Evolutionary conservation across 208 protist genomes (phyloP), one percentile per base, ranked within the genome.

Genomic region (Acanthamoeba triangularis): DNA sequence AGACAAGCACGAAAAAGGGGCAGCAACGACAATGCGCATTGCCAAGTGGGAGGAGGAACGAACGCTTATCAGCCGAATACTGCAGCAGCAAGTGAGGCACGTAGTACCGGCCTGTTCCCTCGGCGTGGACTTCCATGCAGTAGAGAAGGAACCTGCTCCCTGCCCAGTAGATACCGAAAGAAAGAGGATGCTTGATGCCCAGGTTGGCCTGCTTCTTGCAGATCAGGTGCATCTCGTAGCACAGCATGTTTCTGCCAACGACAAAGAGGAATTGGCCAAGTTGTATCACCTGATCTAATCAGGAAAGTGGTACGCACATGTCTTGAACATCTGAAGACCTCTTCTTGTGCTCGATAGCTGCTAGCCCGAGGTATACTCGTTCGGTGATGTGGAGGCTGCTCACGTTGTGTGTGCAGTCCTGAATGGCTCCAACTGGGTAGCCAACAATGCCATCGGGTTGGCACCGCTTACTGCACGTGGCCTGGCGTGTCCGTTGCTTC

Each of bases 81-180:
- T 87, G 78, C 23, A 87, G 78, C 49, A 87, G 28, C 10, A 63
- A 16, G n/a, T 87, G 78, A 20, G 78, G 49, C 37, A 56, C 41
- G 41, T 87, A 87, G 23, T 18, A n/a, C 33, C 30, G 23, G 23
- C 30, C 23, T 54, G 37, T 11, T 4, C 49, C 49, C 49, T 52
- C 49, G 49, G 11, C 49, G 49, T 4, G 3, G 49, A 52, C 7
- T 52, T 52, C 78, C 78, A 87, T 87, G n/a, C 41, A 87, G 78
- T 63, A 87, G 3, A 87, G 49, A 49, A 52, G 30, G n/a, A 87
- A 87, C 44, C 49, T 13, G 33, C 78, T 23, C 13, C 78, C 78
- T 28, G 78, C 78, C 78, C 78, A 87, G 78, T 87, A 87, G 78
- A 87, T 87, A 33, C 78, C 78, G 33, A 87, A 87, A 13, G 78